Evolutionary conservation across 23 red algal species (phyloP).

Genomic region (Gracilaria caudata): DNA sequence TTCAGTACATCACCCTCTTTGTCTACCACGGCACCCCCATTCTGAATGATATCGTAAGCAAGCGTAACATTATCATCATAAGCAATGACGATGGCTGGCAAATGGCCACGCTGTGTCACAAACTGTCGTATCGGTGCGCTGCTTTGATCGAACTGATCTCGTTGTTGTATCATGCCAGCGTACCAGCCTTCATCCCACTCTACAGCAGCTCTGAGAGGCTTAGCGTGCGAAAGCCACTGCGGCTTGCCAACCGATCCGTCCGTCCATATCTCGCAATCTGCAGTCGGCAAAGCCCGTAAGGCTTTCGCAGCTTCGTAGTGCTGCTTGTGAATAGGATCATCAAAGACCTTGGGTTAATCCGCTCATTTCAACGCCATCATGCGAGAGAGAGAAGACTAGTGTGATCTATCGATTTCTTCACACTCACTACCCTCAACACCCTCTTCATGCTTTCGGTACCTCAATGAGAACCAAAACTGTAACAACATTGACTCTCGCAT

Average conservation of each 20-base stretch:
- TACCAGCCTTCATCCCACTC: conserved; percentile 14
- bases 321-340: not conserved
- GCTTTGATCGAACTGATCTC: not conserved
- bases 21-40: not conserved
- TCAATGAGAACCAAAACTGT: too few species aligned
- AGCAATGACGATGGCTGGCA: not conserved
- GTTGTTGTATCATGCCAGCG: not conserved
- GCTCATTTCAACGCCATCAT: too few species aligned
- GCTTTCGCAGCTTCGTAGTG: not conserved
- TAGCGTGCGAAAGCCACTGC: not conserved
- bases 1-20: not conserved
- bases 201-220: not conserved
- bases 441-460: too few species aligned
- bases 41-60: not conserved
- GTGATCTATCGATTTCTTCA: too few species aligned
- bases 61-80: conserved; percentile 7
- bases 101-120: not conserved
- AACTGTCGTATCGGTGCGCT: not conserved
- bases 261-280: conserved; percentile 18
- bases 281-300: not conserved
- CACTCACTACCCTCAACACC: too few species aligned
- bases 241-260: not conserved
- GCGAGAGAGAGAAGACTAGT: too few species aligned
- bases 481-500: too few species aligned
- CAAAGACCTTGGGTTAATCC: too few species aligned